phyloP scores from a whole-genome alignment of 2,329 filamentous ascomycete genomes.

The Fusarium sp. region DNA sequence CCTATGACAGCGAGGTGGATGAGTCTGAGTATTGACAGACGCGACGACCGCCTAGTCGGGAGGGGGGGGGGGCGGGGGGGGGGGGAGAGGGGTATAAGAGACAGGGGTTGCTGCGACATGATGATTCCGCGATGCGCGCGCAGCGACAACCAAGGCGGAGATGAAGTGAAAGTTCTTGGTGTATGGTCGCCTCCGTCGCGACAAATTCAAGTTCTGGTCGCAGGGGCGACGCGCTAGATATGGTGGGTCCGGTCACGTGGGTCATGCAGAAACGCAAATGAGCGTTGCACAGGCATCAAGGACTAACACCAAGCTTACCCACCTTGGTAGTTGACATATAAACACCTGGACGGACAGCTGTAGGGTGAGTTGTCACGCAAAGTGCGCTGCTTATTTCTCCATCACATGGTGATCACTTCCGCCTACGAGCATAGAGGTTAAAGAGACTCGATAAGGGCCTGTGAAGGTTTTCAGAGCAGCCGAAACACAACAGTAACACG shows the following conservation, averaged over 20 bases:
- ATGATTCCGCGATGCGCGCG: constrained; percentile 48
- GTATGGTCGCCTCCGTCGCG: constrained; percentile 45
- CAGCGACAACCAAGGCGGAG: constrained; percentile 48
- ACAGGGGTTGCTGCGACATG: constrained; percentile 67
- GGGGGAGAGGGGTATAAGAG: no score
- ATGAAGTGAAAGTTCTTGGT: constrained; percentile 41
- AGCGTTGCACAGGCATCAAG: background rate
- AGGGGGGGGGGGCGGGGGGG: no score
- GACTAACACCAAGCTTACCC: background rate
- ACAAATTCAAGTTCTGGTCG: constrained; percentile 51
- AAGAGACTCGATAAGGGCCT: background rate
- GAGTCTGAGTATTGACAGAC: no score
- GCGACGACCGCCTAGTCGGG: no score
- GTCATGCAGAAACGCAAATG: background rate
- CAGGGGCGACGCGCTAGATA: constrained; percentile 38
- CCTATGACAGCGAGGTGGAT: no score
- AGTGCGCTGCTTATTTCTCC: background rate
- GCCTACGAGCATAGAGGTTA: background rate
- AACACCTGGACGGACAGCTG: background rate
- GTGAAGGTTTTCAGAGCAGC: background rate
- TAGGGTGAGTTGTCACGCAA: background rate
- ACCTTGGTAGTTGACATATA: background rate
- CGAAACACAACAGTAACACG: background rate
- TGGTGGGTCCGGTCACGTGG: constrained; percentile 44
- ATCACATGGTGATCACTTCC: background rate